phyloP scores from a whole-genome alignment of 176 grass and related monocot genomes.

The Zizania latifolia region DNA sequence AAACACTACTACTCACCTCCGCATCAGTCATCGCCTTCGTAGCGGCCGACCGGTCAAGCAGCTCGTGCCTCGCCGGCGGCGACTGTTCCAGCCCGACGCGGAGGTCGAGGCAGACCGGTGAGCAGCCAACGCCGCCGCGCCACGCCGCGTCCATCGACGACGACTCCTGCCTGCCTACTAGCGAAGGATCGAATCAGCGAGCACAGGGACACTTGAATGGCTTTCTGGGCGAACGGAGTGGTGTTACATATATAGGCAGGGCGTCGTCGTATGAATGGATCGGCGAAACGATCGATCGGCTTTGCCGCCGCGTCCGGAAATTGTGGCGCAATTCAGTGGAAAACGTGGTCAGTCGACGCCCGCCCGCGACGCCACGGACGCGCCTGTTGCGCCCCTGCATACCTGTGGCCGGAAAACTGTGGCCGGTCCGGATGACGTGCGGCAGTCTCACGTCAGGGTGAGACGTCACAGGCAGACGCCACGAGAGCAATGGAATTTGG shows the following conservation, averaged over 20 bases:
- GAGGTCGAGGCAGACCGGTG: conserved; percentile 61
- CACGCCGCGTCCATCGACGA: conserved; percentile 37
- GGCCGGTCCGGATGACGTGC: no score
- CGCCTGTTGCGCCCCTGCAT: no score
- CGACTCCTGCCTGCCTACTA: background rate
- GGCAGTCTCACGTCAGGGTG: no score
- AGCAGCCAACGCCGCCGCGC: background rate
- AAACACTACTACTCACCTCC: conserved; percentile 38
- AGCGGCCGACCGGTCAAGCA: background rate
- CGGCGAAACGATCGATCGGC: background rate
- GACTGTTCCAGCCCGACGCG: conserved; percentile 38
- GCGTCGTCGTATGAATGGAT: background rate
- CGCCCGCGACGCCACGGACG: no score
- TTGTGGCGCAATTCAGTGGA: conserved; percentile 5
- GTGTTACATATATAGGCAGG: conserved; percentile 5
- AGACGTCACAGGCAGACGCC: no score
- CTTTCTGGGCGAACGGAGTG: background rate
- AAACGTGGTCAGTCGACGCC: no score
- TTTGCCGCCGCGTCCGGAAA: background rate
- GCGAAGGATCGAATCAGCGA: background rate
- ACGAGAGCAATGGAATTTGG: no score
- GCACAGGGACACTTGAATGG: background rate
- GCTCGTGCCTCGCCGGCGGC: background rate
- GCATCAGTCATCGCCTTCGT: background rate
- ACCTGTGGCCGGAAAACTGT: no score